Base-by-base conservation (phyloP, 768 basidiomycete genomes). In the Podaxis pistillaris region DNA sequence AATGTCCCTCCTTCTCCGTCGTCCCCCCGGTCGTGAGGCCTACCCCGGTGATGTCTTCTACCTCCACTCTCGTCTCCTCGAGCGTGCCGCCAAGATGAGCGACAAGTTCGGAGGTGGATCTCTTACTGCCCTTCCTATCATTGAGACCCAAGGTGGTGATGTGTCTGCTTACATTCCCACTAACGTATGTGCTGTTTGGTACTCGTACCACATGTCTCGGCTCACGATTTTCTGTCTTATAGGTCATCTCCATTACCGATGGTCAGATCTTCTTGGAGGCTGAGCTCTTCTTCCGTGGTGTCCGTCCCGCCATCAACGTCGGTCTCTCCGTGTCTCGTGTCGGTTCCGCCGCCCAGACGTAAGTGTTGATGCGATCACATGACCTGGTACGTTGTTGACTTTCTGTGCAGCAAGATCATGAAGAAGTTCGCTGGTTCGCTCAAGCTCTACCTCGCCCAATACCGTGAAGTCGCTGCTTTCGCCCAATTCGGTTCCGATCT, bases 261-360 rank as follows among this genome's bases (percentile, higher is more conserved):
- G 97, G 97, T 73, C 96, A 98, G 80, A 96, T 97, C 81, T 98
- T 98, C 91, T 91, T 98, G 91, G 96, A 98, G 79, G 95, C 96
- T 72, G 96, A 98, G 77, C 90, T 98, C 74, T 99, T 99, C 95
- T 98, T 99, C 95, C 96, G 97, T 84, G 97, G 97, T 88, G 91
- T 98, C 69, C 94, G 96, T 75, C 96, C 97, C 59, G 97, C 97
- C 68, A 98, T 98, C 79, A 98, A 98, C 83, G 97, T 99, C 84
- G 97, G 97, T 96, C 94, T 98, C 66, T 99, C 97, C 64, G 97
- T 99, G 69, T 99, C 97, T 65, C 97, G 97, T 87, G 97, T 99
- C 83, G 97, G 97, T 73, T 98, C 96, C 51, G 96, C 97, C 72
- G 97, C 97, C 73, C 97, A 99, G 83, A 98, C 96, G 96, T 98